A percentile compares a stretch with the other conserved stretches of the same genome.
phyloP scores from a whole-genome alignment of 1,284 basidiomycete species.

The Meripilus lineatus region DNA sequence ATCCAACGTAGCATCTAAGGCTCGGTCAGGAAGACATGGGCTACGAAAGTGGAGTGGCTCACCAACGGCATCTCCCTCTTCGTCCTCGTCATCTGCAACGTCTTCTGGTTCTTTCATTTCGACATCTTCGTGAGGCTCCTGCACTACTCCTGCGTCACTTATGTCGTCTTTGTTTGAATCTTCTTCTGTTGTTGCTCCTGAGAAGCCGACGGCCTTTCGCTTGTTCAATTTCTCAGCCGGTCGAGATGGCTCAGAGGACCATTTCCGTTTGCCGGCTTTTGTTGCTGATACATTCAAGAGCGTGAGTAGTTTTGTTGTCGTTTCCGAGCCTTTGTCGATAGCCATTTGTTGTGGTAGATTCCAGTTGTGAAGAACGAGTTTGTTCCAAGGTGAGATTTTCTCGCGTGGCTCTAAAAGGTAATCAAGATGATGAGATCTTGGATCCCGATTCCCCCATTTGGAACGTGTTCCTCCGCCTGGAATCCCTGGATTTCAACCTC shows the following conservation, averaged over 20 bases:
- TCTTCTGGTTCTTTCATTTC: conserved; percentile 18
- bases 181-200: neutral
- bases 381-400: neutral
- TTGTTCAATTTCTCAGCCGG: conserved; percentile 64
- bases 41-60: neutral
- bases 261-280: conserved; percentile 56
- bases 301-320: conserved; percentile 84
- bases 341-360: conserved; percentile 23
- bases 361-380: too few relatives aligned
- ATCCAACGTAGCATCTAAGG: conserved; percentile 29
- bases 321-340: conserved; percentile 37
- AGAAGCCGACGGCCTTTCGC: conserved; percentile 26
- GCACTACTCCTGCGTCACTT: neutral
- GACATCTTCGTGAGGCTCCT: conserved; percentile 20
- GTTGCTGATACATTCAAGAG: conserved; percentile 91
- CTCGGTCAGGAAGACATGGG: neutral
- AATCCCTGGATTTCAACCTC: neutral
- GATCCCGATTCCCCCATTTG: neutral
- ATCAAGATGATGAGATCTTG: neutral
- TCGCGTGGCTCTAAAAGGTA: neutral
- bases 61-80: conserved; percentile 11
- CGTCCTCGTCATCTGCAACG: conserved; percentile 22
- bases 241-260: conserved; percentile 36
- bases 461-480: neutral
- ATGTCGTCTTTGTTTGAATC: conserved; percentile 4